Conservation (phyloP, 352 stramenopile genomes). For the Globisporangium alternatum region DNA sequence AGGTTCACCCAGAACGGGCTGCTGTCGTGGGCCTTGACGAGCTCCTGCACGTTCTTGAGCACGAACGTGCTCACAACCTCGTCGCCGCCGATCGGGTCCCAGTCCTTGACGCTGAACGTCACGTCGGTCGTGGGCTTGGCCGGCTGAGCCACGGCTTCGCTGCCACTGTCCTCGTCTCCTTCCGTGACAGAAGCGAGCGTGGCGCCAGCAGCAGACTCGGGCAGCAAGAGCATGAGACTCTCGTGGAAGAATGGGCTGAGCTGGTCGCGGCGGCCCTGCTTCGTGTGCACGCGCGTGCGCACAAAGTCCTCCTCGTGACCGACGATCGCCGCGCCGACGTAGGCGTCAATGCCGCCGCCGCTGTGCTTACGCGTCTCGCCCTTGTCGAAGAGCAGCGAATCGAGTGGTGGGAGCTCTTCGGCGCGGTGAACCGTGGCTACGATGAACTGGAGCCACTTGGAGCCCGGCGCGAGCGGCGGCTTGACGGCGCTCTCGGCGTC, state of each 20-base stretch:
- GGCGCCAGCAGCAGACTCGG: constrained; percentile 14
- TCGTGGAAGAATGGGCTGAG: constrained; percentile 65
- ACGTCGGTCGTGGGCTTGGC: constrained; percentile 13
- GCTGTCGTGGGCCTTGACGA: constrained; percentile 27
- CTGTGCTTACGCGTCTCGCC: constrained; percentile 38
- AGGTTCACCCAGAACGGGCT: constrained; percentile 73
- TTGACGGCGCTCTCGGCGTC: constrained; percentile 22
- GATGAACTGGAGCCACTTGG: constrained; percentile 46
- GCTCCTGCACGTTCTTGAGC: constrained; percentile 34
- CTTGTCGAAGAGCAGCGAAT: constrained; percentile 52
- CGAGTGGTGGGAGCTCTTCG: constrained; percentile 63
- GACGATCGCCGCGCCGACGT: constrained; percentile 43
- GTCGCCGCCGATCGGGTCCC: constrained; percentile 60
- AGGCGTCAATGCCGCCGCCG: constrained; percentile 63
- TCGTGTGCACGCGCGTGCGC: constrained; percentile 68
- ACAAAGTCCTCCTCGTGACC: constrained; percentile 32
- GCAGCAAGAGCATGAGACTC: constrained; percentile 54
- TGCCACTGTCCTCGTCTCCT: not conserved
- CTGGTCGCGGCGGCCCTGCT: constrained; percentile 55
- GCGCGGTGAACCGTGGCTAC: constrained; percentile 58
- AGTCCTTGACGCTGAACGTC: constrained; percentile 64
- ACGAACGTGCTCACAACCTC: constrained; percentile 58
- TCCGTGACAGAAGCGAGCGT: constrained; percentile 12
- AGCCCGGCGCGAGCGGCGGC: constrained; percentile 33
- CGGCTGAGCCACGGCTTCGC: not conserved